A percentile compares a stretch with the other conserved stretches of the same genome.
Conservation (phyloP, 1,284 basidiomycete species). For the Gomphus sp. region DNA sequence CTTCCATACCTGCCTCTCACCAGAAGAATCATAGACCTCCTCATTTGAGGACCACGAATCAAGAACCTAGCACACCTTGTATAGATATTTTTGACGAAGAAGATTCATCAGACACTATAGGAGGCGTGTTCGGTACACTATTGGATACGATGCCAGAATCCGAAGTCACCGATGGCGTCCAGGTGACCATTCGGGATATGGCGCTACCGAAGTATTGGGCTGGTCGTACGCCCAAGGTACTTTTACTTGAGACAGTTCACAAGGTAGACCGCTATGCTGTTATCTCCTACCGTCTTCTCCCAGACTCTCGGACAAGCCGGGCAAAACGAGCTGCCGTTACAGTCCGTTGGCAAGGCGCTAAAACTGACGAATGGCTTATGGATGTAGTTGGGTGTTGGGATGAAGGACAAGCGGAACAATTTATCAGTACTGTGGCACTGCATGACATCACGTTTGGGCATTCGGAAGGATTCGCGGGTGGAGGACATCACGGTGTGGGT, state of each 20-base stretch:
- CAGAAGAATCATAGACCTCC: neutral
- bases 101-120: constrained; percentile 39
- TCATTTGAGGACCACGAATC: neutral
- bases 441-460: constrained; percentile 61
- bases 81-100: constrained; percentile 41
- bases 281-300: constrained; percentile 57
- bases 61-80: neutral
- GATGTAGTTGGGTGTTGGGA: constrained; percentile 77
- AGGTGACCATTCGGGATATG: constrained; percentile 66
- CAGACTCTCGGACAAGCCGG: constrained; percentile 44
- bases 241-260: constrained; percentile 56
- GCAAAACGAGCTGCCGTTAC: constrained; percentile 63
- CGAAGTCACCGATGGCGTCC: constrained; percentile 45
- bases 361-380: constrained; percentile 72
- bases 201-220: constrained; percentile 74
- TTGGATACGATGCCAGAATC: constrained; percentile 60
- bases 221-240: constrained; percentile 60
- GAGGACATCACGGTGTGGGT: constrained; percentile 32
- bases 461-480: constrained; percentile 46
- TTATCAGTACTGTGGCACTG: constrained; percentile 80
- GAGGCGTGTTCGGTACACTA: constrained; percentile 67
- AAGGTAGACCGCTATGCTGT: constrained; percentile 71
- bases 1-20: neutral
- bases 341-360: constrained; percentile 63
- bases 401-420: constrained; percentile 81